phyloP scores from a whole-genome alignment of 2,329 filamentous ascomycete genomes.

The Sordariomycetes sp. region DNA sequence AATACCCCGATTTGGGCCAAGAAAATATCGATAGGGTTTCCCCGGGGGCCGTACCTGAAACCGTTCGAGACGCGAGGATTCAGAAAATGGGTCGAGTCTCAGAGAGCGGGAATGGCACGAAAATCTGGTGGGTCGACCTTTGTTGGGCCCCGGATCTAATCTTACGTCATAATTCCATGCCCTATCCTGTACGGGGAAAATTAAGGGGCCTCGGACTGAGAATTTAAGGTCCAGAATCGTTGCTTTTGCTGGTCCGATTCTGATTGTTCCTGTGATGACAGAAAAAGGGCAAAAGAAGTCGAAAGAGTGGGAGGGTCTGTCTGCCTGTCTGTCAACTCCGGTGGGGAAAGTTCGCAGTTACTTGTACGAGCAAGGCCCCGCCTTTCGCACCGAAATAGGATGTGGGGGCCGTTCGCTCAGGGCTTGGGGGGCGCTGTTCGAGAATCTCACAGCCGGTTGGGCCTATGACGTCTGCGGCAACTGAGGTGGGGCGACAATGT shows the following conservation, averaged over 20 bases:
- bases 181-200: neutral
- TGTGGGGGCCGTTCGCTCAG: neutral
- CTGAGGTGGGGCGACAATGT: neutral
- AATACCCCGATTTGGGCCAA: neutral
- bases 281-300: neutral
- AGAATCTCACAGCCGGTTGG: neutral
- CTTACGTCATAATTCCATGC: neutral
- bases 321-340: neutral
- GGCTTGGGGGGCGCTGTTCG: neutral
- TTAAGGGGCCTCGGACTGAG: no score
- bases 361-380: neutral
- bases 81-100: neutral
- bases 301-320: neutral
- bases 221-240: no score
- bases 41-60: neutral
- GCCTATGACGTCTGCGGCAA: neutral
- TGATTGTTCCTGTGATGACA: neutral
- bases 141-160: neutral
- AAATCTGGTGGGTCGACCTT: neutral
- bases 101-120: neutral
- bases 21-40: neutral
- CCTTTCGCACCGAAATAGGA: neutral
- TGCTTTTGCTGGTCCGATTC: neutral
- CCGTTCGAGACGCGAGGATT: neutral
- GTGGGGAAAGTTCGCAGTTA: no score